Percentiles rank a stretch among this genome's conserved stretches.
Conservation (phyloP, 441 rosid species). For the Populus tomentosa region DNA sequence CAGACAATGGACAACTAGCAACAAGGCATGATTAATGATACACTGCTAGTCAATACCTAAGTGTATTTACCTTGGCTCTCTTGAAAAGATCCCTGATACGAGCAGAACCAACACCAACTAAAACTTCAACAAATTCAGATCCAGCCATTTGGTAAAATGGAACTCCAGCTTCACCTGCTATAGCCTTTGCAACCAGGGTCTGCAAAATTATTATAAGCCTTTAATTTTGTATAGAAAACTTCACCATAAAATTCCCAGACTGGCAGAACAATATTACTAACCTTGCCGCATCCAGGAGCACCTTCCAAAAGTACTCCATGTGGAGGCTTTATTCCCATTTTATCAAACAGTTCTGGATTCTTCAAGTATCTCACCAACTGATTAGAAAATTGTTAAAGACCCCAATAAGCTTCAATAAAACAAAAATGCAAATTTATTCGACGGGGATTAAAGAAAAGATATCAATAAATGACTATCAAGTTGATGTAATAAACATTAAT, state of each 20-base stretch:
- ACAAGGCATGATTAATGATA: neutral
- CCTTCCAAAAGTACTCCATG: constrained; percentile 98
- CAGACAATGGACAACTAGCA: neutral
- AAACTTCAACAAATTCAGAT: constrained; percentile 93
- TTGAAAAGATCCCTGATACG: constrained; percentile 94
- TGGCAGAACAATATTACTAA: constrained; percentile 26
- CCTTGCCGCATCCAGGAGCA: constrained; percentile 99
- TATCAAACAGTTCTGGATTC: constrained; percentile 92
- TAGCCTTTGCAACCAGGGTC: constrained; percentile 97
- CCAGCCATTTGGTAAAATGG: constrained; percentile 99
- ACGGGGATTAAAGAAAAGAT: neutral
- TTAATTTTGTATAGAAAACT: constrained; percentile 10
- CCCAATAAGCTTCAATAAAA: constrained; percentile 11
- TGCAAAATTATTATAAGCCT: constrained; percentile 28
- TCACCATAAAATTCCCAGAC: constrained; percentile 4
- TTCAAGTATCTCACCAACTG: constrained; percentile 93
- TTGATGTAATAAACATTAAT: neutral
- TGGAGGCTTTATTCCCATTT: constrained; percentile 94
- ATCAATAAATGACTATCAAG: neutral
- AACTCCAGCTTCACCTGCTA: constrained; percentile 98
- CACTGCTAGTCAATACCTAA: neutral
- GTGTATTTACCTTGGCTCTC: constrained; percentile 78
- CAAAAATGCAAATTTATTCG: neutral
- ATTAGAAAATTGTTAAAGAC: constrained; percentile 16
- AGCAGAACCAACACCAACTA: constrained; percentile 98